Base-by-base conservation (phyloP, 805 yeast species). In the Saturnispora kantuleensis region DNA sequence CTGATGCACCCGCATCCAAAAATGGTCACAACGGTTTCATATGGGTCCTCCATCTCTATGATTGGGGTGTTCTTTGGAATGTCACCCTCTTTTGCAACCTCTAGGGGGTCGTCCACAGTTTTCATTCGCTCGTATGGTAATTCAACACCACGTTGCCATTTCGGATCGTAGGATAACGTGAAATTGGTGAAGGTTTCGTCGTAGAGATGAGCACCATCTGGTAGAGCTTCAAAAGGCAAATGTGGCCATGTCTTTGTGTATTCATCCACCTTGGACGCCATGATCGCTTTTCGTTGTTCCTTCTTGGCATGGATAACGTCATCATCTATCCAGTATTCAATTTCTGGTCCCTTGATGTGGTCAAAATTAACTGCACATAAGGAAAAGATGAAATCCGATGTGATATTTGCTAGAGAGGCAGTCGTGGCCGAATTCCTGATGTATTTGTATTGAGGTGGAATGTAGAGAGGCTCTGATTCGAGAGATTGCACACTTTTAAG, bases 1-100 rank as follows among this genome's bases (percentile, higher is more conserved):
- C 96, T 73, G 28, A 89, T 86, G 64, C 98, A 93, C 0, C 95
- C 81, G 50, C 95, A 85, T 1, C 96, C 98, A 69, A 93, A 93
- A n/a, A 88, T 63, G 0, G 98, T 93, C 1, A 77, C 73, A 29
- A 70, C 21, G 3, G 49, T 48, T 41, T 49, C 71, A 39, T 66
- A 61, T 34, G 56, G 49, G 18, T 47, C 45, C 30, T 45, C 50
- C 12, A 43, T 39, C 11, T 40, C 46, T 2, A 49, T 49, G 6
- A 41, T 38, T 32, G 52, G 49, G 36, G 59, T 58, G 30, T 63
- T 55, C 12, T 29, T 35, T 18, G 29, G 11, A 16, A 17, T 17
- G 18, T 28, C n/a, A 10, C 32, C 44, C 34, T 31, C 32, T 36
- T 18, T 10, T 18, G 28, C 16, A 16, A 28, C 28, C 9, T 37